A percentile compares a stretch with the other conserved stretches of the same genome.
These are phyloP conservation scores for Phialophora expanda DNA, from an alignment of 2,329 filamentous ascomycete genomes.

Conservation along the genomic window DNA sequence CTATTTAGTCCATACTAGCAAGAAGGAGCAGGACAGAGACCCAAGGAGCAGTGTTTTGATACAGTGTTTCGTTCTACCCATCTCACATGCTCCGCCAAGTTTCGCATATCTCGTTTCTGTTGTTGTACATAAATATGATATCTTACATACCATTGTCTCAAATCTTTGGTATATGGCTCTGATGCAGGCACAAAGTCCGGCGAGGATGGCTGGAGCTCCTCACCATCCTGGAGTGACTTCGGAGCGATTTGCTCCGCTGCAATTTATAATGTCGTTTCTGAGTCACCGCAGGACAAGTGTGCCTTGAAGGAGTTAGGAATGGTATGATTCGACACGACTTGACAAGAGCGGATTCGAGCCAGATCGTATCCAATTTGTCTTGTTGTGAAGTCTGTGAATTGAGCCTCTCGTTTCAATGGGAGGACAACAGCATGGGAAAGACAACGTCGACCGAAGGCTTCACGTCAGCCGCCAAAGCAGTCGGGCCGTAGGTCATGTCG, in stretches of 20 bases:
- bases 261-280: neutral
- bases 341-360: neutral
- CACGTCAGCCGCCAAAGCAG: slow-evolving; percentile 49
- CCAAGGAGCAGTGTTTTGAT: slow-evolving; percentile 50
- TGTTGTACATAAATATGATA: neutral
- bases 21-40: slow-evolving; percentile 45
- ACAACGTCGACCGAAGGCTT: slow-evolving; percentile 19
- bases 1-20: slow-evolving; percentile 19
- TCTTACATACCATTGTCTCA: neutral
- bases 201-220: neutral
- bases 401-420: slow-evolving; percentile 14
- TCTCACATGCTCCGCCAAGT: neutral
- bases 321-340: neutral
- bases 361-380: neutral
- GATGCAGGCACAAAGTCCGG: neutral
- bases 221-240: neutral
- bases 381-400: neutral
- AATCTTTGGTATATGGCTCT: neutral
- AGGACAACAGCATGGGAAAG: slow-evolving; percentile 30
- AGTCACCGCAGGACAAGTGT: neutral
- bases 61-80: slow-evolving; percentile 40
- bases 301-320: neutral
- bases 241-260: neutral
- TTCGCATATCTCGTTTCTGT: neutral
- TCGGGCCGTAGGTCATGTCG: slow-evolving; percentile 72